phyloP scores from a whole-genome alignment of 2,329 filamentous ascomycete genomes.

The Coleophoma eucalyptorum region DNA sequence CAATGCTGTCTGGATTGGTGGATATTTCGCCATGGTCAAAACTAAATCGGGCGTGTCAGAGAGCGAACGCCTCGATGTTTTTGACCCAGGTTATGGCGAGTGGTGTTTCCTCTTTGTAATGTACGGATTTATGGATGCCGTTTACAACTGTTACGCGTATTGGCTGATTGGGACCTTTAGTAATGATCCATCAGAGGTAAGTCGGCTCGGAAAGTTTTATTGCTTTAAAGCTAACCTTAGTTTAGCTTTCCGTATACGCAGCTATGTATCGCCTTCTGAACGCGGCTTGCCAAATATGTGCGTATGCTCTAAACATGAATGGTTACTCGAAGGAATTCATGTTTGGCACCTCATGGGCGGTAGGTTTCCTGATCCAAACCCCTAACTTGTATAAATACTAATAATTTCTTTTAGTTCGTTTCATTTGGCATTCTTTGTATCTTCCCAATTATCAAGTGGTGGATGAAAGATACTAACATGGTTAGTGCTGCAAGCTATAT shows the following conservation, averaged over 20 bases:
- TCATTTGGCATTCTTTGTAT: not conserved
- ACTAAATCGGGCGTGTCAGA: not conserved
- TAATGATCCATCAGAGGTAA: not conserved
- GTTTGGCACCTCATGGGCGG: constrained; percentile 8
- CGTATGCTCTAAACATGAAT: constrained; percentile 10
- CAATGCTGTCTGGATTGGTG: constrained; percentile 75
- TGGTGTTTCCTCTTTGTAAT: not conserved
- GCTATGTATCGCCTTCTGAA: constrained; percentile 4
- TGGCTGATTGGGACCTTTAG: not conserved
- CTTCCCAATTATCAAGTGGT: not conserved
- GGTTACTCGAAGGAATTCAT: constrained; percentile 11
- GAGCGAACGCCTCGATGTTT: not conserved
- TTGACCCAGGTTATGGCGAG: not conserved
- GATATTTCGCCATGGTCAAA: constrained; percentile 42
- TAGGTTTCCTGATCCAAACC: not conserved
- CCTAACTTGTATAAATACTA: not conserved
- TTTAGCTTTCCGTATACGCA: not conserved
- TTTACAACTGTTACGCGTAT: not conserved
- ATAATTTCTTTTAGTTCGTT: not conserved
- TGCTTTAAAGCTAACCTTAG: not conserved
- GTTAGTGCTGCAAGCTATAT: too few species aligned
- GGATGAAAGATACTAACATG: not conserved
- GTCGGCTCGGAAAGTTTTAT: too few species aligned
- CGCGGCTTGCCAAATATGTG: constrained; percentile 9
- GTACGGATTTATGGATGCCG: not conserved